These are phyloP conservation scores for Exutisphaerella laricina DNA, from an alignment of 2,329 filamentous ascomycete genomes.

Conservation along the genomic window DNA sequence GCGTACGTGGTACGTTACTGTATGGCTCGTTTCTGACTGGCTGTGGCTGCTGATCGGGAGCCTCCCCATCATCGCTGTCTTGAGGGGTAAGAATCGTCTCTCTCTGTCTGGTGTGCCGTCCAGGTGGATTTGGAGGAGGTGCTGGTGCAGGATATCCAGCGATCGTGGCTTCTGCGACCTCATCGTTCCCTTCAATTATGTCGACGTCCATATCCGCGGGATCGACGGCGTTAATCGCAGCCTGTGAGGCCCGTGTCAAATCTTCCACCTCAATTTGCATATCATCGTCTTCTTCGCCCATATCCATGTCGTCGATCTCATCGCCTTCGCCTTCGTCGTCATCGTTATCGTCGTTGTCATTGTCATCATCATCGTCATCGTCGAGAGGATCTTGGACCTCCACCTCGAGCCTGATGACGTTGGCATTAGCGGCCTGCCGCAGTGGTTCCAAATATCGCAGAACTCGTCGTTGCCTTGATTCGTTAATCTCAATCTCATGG, in stretches of 20 bases:
- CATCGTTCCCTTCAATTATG: slow-evolving; percentile 46
- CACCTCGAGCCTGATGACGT: slow-evolving; percentile 26
- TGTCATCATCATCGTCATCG: slow-evolving; percentile 39
- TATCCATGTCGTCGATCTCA: slow-evolving; percentile 22
- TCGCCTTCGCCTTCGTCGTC: slow-evolving; percentile 34
- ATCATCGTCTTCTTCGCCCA: slow-evolving; percentile 35
- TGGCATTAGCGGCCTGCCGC: slow-evolving; percentile 18
- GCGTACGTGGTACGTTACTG: slow-evolving; percentile 74
- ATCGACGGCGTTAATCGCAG: slow-evolving; percentile 19
- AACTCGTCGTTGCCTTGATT: slow-evolving; percentile 36
- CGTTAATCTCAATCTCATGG: slow-evolving; percentile 59
- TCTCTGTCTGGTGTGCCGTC: too few relatives aligned
- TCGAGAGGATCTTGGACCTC: slow-evolving; percentile 42
- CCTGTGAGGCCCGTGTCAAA: slow-evolving; percentile 35
- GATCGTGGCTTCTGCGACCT: slow-evolving; percentile 73
- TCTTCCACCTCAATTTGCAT: slow-evolving; percentile 43
- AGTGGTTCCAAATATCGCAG: slow-evolving; percentile 34
- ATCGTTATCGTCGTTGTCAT: slow-evolving; percentile 42
- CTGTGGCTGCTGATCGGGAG: slow-evolving; percentile 45
- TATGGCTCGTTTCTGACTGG: slow-evolving; percentile 25
- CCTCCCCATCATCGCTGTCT: slow-evolving; percentile 38
- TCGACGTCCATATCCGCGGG: slow-evolving; percentile 49
- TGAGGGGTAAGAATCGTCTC: slow-evolving; percentile 27
- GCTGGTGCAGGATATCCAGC: slow-evolving; percentile 68
- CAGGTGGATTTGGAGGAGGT: slow-evolving; percentile 49